Evolutionary conservation across 495 filamentous ascomycete genomes (phyloP), one percentile per base, ranked within the genome.

Genomic region (Xylaria curta): DNA sequence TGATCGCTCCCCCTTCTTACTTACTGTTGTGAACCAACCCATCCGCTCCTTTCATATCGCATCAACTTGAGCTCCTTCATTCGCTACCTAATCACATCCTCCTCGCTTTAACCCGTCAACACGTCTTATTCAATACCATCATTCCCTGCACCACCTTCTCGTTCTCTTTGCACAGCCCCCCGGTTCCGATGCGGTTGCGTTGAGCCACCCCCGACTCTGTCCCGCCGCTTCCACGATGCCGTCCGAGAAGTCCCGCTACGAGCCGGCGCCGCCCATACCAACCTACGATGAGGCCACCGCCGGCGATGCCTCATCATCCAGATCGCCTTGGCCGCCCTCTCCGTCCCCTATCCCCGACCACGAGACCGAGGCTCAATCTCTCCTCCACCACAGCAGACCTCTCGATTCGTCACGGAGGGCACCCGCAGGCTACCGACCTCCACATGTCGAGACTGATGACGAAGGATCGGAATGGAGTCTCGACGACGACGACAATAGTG

Each of bases 231-330:
- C 68, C 71, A 69, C 61, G 63, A 73, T 87, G 85, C 80, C 83
- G 58, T 81, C 82, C 63, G 82, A 80, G 71, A 81, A 80, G 73
- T 78, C 80, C 72, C 81, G 83, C 28, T 91, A 91, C 81, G 88
- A 91, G 75, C 80, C 87, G 62, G 87, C 93, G 67, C 95, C 85
- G 36, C 85, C 96, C 24, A 97, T 98, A 81, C 95, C 95, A 10
- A 90, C 92, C 49, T 99, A 99, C 86, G 95, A 98, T 80, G 96
- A 99, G 84, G 94, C 96, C 66, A 90, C 82, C 66, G 80, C 82
- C 83, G 69, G 87, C 85, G 76, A 71, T 58, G 78, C 72, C 76
- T 82, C 76, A 76, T 80, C 76, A 67, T 74, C 74, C 33, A 51
- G 74, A 26, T 75, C 78, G 4, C 70, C 75, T 69, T 83, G 82